Conservation (phyloP, 305 asterid genomes). For the Fraxinus sp. region DNA sequence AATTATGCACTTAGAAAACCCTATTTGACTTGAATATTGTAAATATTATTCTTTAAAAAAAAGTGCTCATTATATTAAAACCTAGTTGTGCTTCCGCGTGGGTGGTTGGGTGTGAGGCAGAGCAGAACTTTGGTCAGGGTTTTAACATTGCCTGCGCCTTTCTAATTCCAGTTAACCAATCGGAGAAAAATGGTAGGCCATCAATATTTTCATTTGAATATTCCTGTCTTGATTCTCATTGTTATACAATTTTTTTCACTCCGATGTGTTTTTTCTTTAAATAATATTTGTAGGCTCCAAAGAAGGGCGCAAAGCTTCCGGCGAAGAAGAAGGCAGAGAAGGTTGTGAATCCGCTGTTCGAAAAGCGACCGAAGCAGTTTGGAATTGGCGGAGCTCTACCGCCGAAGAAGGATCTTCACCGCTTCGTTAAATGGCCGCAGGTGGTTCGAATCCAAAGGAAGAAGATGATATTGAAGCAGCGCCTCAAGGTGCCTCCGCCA, state of each 20-base stretch:
- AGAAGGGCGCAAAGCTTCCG: slow-evolving; percentile 66
- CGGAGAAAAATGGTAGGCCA: neutral
- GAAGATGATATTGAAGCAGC: slow-evolving; percentile 76
- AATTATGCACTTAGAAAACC: no score
- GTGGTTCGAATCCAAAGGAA: slow-evolving; percentile 77
- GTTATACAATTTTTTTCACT: neutral
- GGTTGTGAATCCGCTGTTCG: slow-evolving; percentile 73
- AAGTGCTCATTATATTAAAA: neutral
- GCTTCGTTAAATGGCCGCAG: slow-evolving; percentile 81
- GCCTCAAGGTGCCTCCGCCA: slow-evolving; percentile 90
- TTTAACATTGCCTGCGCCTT: neutral
- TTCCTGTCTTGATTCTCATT: neutral
- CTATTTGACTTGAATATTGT: no score
- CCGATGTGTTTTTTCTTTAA: neutral
- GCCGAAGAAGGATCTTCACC: slow-evolving; percentile 77
- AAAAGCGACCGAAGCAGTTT: slow-evolving; percentile 83
- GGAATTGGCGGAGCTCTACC: slow-evolving; percentile 91
- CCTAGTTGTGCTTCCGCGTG: neutral
- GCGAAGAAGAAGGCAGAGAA: slow-evolving; percentile 73
- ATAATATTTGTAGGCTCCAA: slow-evolving; percentile 57
- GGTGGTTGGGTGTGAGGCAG: neutral
- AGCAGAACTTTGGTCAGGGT: neutral
- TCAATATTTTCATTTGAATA: neutral
- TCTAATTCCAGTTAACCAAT: neutral
- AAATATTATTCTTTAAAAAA: no score